Percentiles rank a stretch among this genome's conserved stretches.
These are phyloP conservation scores for Neurospora crassa DNA, from an alignment of 2,329 filamentous ascomycete species.

Conservation along the genomic window DNA sequence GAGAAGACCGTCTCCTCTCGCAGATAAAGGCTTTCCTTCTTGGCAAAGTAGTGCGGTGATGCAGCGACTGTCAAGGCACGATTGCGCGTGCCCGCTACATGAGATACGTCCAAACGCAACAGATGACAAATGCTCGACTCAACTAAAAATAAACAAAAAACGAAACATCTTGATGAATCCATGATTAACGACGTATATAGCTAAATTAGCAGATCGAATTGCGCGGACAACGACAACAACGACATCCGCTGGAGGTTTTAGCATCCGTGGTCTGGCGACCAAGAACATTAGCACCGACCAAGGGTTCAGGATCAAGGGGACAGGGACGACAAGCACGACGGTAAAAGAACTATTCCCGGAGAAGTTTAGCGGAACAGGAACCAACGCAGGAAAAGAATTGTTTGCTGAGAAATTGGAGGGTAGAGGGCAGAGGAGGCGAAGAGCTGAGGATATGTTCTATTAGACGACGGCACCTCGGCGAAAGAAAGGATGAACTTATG, in stretches of 20 bases:
- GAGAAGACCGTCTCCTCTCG: not conserved
- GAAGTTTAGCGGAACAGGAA: slow-evolving; percentile 35
- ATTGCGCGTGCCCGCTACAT: not conserved
- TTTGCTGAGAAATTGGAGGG: slow-evolving; percentile 53
- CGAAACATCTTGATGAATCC: not conserved
- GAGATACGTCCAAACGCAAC: not conserved
- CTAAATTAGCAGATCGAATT: slow-evolving; percentile 27
- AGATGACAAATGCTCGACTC: not conserved
- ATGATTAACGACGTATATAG: slow-evolving; percentile 16
- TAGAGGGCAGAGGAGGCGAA: slow-evolving; percentile 49
- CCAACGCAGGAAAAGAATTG: slow-evolving; percentile 59
- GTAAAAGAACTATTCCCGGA: slow-evolving; percentile 62
- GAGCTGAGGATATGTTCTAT: slow-evolving; percentile 64
- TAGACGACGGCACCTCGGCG: slow-evolving; percentile 21
- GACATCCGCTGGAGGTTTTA: slow-evolving; percentile 32
- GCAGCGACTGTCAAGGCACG: not conserved
- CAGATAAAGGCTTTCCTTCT: not conserved
- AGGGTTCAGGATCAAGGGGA: slow-evolving; percentile 59
- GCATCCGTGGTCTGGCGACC: slow-evolving; percentile 49
- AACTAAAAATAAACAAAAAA: not conserved
- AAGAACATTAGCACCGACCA: slow-evolving; percentile 27
- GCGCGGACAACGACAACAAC: slow-evolving; percentile 19
- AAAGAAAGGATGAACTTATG: not conserved
- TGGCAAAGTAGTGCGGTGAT: not conserved
- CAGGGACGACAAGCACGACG: slow-evolving; percentile 41